Evolutionary conservation across 2,329 filamentous ascomycete genomes (phyloP), one percentile per base, ranked within the genome.

Genomic region (Colletotrichum brevisporum): DNA sequence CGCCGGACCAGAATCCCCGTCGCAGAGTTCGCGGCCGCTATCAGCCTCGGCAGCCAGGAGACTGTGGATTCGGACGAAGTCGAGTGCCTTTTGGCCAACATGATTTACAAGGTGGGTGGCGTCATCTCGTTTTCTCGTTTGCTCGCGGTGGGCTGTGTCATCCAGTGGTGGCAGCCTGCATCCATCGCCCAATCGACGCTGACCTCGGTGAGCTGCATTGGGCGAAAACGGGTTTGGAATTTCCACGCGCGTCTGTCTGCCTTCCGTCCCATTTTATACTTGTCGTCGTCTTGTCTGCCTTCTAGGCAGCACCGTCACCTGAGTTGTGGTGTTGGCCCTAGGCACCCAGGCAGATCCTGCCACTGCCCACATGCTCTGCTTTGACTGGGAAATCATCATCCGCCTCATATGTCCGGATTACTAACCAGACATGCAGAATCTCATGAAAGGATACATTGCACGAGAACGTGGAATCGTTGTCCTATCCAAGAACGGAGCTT

Each of bases 371-470:
- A 6, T 31, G 10, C 15, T 50, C 21, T 12, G 21, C 26, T 51
- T 6, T 36, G 21, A 58, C 62, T 55, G 45, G 45, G 45, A 41
- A 15, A 39, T 9, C 4, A 16, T 18, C 39, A n/a, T 50, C 16
- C 24, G n/a, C 26, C 45, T 63, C 52, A 15, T 63, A 50, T 47
- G 67, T 5, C 54, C 78, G 75, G 79, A 69, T 80, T 75, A 79
- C 78, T 81, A 71, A 81, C 66, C 31, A 24, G n/a, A 39, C 71
- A 67, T 63, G 27, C 70, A 97, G 94, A 93, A 92, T 68, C 86
- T 96, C 26, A 97, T 99, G 93, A 99, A 98, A 82, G 96, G 97
- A 48, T 99, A 99, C 81, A 99, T 99, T 74, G 92, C 95, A 39
- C 92, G 95, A 63, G 95, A 97, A 74, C 90, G 93, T 74, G 92